Evolutionary conservation across 768 basidiomycete species (phyloP).

Genomic region (Nidula microcarpa): DNA sequence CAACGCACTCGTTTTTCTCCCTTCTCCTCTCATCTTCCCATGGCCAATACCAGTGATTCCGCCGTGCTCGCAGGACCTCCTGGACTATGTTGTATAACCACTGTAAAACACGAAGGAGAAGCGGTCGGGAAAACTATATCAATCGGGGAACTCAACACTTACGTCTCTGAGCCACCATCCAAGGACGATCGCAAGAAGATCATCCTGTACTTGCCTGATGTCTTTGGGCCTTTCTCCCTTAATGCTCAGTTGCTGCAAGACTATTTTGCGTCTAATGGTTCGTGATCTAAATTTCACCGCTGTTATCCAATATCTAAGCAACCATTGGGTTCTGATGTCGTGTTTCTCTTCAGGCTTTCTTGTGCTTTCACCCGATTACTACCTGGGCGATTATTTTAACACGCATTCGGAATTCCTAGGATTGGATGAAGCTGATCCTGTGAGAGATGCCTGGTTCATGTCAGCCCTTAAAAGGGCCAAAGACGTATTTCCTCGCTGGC

Average conservation of each 20-base stretch:
- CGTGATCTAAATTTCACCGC: not conserved
- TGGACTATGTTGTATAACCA: constrained; percentile 50
- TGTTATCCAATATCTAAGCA: not conserved
- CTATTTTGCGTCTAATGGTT: constrained; percentile 60
- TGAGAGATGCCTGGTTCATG: constrained; percentile 14
- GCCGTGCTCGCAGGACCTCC: constrained; percentile 16
- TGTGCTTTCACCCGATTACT: constrained; percentile 50
- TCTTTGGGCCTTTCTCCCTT: constrained; percentile 55
- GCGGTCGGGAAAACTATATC: constrained; percentile 36
- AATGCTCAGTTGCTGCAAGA: constrained; percentile 63
- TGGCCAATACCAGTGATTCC: too few species aligned
- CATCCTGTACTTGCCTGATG: constrained; percentile 56
- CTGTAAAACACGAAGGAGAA: constrained; percentile 48
- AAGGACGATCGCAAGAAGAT: constrained; percentile 36
- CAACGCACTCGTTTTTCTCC: too few species aligned
- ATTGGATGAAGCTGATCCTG: constrained; percentile 32
- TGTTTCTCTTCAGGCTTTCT: constrained; percentile 31
- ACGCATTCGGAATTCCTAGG: constrained; percentile 22
- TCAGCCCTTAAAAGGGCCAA: constrained; percentile 17
- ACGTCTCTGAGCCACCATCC: constrained; percentile 48
- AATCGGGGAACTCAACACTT: constrained; percentile 46
- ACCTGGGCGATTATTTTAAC: constrained; percentile 44
- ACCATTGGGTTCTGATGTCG: too few species aligned
- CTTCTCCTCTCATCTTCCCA: too few species aligned
- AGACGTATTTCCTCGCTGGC: constrained; percentile 38